Conservation (phyloP, 495 filamentous ascomycete species). For the Penicillium cosmopolitanum region DNA sequence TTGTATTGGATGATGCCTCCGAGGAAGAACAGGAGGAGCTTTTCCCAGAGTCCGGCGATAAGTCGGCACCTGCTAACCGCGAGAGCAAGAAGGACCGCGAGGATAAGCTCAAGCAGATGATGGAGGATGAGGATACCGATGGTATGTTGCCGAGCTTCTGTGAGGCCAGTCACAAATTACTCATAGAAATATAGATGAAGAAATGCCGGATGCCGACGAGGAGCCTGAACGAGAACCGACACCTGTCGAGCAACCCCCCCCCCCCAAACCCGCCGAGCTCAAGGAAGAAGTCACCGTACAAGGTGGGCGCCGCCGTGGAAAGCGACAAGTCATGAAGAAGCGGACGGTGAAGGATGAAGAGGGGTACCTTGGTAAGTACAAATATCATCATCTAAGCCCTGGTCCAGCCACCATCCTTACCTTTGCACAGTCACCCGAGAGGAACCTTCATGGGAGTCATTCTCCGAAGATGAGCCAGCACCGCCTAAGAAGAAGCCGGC, state of each 20-base stretch:
- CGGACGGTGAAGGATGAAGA: slow-evolving; percentile 89
- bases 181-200: slow-evolving; percentile 40
- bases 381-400: neutral
- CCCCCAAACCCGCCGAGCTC: slow-evolving; percentile 41
- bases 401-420: slow-evolving; percentile 21
- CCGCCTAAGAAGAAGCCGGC: slow-evolving; percentile 63
- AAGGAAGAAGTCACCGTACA: slow-evolving; percentile 52
- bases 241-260: slow-evolving; percentile 46
- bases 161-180: neutral
- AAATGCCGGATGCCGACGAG: slow-evolving; percentile 52
- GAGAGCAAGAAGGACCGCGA: slow-evolving; percentile 71
- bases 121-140: slow-evolving; percentile 75
- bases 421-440: slow-evolving; percentile 77
- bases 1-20: slow-evolving; percentile 60
- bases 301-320: slow-evolving; percentile 75
- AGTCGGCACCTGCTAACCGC: slow-evolving; percentile 42
- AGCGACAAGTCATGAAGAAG: slow-evolving; percentile 85
- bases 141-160: slow-evolving; percentile 16
- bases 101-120: slow-evolving; percentile 77
- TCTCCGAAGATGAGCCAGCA: slow-evolving; percentile 87
- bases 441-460: slow-evolving; percentile 90
- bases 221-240: slow-evolving; percentile 54
- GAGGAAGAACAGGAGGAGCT: slow-evolving; percentile 76
- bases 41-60: slow-evolving; percentile 45
- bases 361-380: slow-evolving; percentile 80